Evolutionary conservation across 2,329 filamentous ascomycete species (phyloP).

Genomic region (Diaporthe sp.): DNA sequence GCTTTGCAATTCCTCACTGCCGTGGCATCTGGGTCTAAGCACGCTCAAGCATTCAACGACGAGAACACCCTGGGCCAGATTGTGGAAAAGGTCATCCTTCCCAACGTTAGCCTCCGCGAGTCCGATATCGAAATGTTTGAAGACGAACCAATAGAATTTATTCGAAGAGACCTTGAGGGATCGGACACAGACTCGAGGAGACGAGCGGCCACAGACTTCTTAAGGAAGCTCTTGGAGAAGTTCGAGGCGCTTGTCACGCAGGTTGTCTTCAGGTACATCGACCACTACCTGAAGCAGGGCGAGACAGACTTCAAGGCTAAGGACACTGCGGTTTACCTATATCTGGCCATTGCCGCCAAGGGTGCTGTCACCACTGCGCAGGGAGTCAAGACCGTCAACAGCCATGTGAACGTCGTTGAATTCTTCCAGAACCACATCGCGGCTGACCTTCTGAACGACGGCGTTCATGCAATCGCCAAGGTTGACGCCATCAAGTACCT

Average conservation of each 20-base stretch:
- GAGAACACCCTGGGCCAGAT: constrained; percentile 85
- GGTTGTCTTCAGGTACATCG: constrained; percentile 89
- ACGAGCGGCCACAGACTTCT: constrained; percentile 93
- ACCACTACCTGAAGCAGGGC: constrained; percentile 85
- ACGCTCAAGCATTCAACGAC: constrained; percentile 88
- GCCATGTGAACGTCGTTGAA: constrained; percentile 87
- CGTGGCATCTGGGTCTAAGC: constrained; percentile 81
- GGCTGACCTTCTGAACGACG: constrained; percentile 82
- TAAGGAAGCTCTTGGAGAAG: constrained; percentile 88
- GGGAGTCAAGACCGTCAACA: constrained; percentile 91
- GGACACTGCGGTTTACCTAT: constrained; percentile 97
- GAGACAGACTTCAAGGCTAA: constrained; percentile 95
- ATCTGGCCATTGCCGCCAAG: constrained; percentile 93
- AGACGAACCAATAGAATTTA: constrained; percentile 99
- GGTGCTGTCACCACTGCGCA: constrained; percentile 88
- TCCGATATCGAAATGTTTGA: constrained; percentile 97
- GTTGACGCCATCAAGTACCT: constrained; percentile 99
- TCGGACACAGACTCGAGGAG: constrained; percentile 95
- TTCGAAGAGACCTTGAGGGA: constrained; percentile 92
- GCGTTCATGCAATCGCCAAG: constrained; percentile 87
- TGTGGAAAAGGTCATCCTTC: constrained; percentile 94
- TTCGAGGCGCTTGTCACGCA: constrained; percentile 88
- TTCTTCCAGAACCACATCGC: constrained; percentile 97
- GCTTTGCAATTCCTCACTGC: constrained; percentile 95
- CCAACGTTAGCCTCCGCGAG: constrained; percentile 91